Evolutionary conservation across 345 rosid genomes (phyloP).

Genomic region (Raphanus sativus): DNA sequence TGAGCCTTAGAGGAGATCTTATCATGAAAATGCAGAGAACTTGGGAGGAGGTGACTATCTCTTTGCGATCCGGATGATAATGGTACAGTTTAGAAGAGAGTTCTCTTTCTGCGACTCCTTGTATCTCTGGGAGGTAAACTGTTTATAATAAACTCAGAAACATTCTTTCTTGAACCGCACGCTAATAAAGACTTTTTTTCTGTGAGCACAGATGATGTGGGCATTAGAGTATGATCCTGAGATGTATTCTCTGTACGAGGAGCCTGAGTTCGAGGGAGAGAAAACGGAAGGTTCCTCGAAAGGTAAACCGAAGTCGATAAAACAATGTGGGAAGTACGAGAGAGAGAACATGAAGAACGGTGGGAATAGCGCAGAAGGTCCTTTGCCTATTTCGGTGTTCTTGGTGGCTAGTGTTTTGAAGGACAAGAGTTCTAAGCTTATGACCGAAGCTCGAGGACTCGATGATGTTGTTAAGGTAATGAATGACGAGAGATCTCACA

Average conservation of each 20-base stretch:
- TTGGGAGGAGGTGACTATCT: slow-evolving; percentile 97
- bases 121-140: slow-evolving; percentile 96
- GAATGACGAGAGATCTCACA: background rate
- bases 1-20: background rate
- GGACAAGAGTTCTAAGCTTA: slow-evolving; percentile 82
- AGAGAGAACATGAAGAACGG: slow-evolving; percentile 78
- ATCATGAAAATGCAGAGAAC: slow-evolving; percentile 54
- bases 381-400: slow-evolving; percentile 89
- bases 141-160: background rate
- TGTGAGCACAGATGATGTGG: slow-evolving; percentile 91
- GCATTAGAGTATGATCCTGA: slow-evolving; percentile 95
- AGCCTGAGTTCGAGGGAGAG: slow-evolving; percentile 46
- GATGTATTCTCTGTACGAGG: slow-evolving; percentile 69
- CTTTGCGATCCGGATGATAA: slow-evolving; percentile 94
- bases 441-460: slow-evolving; percentile 85
- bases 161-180: background rate
- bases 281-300: slow-evolving; percentile 53
- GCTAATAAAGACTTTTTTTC: background rate
- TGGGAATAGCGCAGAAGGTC: slow-evolving; percentile 54
- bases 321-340: slow-evolving; percentile 82
- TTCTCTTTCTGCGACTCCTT: slow-evolving; percentile 94
- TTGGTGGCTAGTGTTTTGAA: slow-evolving; percentile 96
- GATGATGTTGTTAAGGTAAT: slow-evolving; percentile 92
- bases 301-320: slow-evolving; percentile 61
- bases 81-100: slow-evolving; percentile 95